Percentiles rank a stretch among this genome's conserved stretches.
phyloP scores from a whole-genome alignment of 1,139 yeast species.

The Pneumocystis canis region DNA sequence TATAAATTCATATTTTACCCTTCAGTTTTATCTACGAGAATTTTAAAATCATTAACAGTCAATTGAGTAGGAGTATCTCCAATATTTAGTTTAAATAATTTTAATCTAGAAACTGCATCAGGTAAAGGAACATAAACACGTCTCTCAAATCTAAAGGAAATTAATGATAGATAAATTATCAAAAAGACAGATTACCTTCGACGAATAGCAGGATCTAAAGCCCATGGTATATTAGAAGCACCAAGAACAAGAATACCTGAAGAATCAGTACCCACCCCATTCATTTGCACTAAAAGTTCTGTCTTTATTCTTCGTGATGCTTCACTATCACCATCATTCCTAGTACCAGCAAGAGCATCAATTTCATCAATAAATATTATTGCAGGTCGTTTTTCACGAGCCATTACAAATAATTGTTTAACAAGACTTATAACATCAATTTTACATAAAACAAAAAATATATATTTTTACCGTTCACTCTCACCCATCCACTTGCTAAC shows the following conservation, averaged over 20 bases:
- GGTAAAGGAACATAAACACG: constrained; percentile 93
- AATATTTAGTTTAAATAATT: constrained; percentile 87
- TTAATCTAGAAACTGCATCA: constrained; percentile 74
- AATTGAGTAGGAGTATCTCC: constrained; percentile 80
- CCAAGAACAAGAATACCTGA: constrained; percentile 88
- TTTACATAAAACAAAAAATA: background rate
- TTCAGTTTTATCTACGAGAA: constrained; percentile 83
- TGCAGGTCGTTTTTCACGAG: constrained; percentile 86
- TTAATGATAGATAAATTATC: background rate
- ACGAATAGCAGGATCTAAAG: constrained; percentile 90
- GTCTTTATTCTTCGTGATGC: constrained; percentile 94
- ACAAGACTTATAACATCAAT: constrained; percentile 45
- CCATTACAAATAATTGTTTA: constrained; percentile 87
- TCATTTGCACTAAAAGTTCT: constrained; percentile 92
- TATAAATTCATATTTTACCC: constrained; percentile 29
- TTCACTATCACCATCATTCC: constrained; percentile 97
- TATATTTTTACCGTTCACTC: constrained; percentile 25
- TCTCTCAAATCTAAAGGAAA: constrained; percentile 45
- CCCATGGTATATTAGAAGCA: constrained; percentile 99
- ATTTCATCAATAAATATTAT: constrained; percentile 95
- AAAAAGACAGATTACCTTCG: constrained; percentile 39
- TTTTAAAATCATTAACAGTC: constrained; percentile 54
- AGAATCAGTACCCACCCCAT: constrained; percentile 94
- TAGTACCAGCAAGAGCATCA: constrained; percentile 92
- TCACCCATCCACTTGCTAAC: constrained; percentile 99